These are phyloP conservation scores for Zygoascus bituminiphila DNA, from an alignment of 805 yeast genomes.

Conservation along the genomic window DNA sequence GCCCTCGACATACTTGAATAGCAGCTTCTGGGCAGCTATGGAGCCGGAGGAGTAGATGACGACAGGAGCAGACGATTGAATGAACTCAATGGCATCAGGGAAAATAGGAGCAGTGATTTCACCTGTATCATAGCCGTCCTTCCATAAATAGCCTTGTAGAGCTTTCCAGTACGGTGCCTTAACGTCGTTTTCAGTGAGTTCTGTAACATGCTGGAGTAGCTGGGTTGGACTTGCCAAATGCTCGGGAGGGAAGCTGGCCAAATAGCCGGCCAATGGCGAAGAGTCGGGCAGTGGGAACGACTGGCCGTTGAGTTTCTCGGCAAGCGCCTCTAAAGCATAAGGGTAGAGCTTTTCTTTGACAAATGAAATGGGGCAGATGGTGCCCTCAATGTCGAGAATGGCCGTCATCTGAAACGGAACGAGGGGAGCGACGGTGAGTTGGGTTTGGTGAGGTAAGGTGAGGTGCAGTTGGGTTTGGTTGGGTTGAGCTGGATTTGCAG, in stretches of 20 bases:
- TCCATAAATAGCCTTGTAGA: constrained; percentile 82
- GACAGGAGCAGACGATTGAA: constrained; percentile 32
- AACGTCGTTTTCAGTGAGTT: constrained; percentile 55
- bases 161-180: constrained; percentile 72
- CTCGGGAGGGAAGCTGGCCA: constrained; percentile 41
- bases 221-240: constrained; percentile 23
- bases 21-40: constrained; percentile 72
- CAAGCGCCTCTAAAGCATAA: constrained; percentile 41
- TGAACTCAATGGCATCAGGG: constrained; percentile 56
- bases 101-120: constrained; percentile 70
- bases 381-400: constrained; percentile 84
- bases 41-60: constrained; percentile 88
- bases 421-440: no score
- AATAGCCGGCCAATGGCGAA: constrained; percentile 14
- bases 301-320: constrained; percentile 6
- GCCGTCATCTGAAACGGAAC: neutral
- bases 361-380: constrained; percentile 84
- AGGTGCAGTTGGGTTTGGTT: neutral
- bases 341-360: constrained; percentile 72
- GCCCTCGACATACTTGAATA: constrained; percentile 46
- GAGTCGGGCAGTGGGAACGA: neutral
- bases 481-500: neutral
- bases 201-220: constrained; percentile 42
- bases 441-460: no score
- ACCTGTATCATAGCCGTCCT: constrained; percentile 67